Evolutionary conservation across 129 eudicot genomes (phyloP), one percentile per base, ranked within the genome.

Genomic region (Artemisia annua): DNA sequence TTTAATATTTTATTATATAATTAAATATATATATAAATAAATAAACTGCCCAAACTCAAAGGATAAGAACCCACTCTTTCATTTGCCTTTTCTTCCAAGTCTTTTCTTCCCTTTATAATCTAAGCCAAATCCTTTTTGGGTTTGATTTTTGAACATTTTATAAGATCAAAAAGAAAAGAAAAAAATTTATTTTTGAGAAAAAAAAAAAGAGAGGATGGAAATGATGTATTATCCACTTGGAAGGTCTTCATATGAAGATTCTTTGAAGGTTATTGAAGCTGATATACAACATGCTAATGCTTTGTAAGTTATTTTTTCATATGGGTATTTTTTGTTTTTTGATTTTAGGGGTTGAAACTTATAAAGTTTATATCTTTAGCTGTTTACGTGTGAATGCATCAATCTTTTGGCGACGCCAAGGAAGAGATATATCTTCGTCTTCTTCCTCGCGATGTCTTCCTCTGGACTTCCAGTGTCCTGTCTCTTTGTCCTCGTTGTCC

Each of bases 281-380:
- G 98, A 93, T 84, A 86, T 93, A 20, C 95, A 93, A 66, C 90
- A 89, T 79, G 98, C 98, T 70, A 93, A 93, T 86, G 84, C 90
- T 86, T 63, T 93, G 96, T 93, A 70, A 87, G 98, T 75, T 67
- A 2, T 3, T 22, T 13, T 65, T 10, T 68, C 15, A 16, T 44
- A 60, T 71, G 64, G 48, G 61, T 67, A 26, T 44, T 51, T 52
- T 19, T 58, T 60, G 3, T 53, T 17, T 8, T 39, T 67, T 73
- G 28, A 2, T 60, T 5, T 35, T 60, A 26, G 44, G 44, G 1
- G 44, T 39, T 39, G 10, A 39, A 39, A 39, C 44, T 39, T 39
- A 39, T 39, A 39, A 39, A 39, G 44, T 39, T 39, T 39, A 5
- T 39, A 39, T 39, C 7, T 39, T 7, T 39, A 39, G 44, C 44